phyloP scores from a whole-genome alignment of 768 basidiomycete genomes.

The Postia placenta region DNA sequence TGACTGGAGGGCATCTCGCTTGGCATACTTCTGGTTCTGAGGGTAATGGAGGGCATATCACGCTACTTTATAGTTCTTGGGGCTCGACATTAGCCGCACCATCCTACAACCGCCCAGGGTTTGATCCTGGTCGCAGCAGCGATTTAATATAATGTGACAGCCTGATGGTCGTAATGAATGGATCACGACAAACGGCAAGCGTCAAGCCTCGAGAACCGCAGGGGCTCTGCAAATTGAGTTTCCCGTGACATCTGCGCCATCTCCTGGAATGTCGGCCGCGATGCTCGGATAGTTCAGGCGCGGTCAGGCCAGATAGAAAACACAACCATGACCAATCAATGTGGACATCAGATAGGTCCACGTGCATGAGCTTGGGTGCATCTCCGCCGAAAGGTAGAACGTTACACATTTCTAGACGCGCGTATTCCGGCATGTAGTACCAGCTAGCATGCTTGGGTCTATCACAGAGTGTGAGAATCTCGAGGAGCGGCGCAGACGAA shows the following conservation, averaged over 20 bases:
- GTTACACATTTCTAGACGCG: slow-evolving; percentile 27
- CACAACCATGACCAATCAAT: slow-evolving; percentile 51
- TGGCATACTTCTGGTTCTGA: no score
- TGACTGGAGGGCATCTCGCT: background rate
- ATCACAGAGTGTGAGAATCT: slow-evolving; percentile 46
- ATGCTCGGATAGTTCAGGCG: slow-evolving; percentile 59
- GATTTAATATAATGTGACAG: no score
- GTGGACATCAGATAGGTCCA: slow-evolving; percentile 64
- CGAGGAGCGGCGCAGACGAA: slow-evolving; percentile 47
- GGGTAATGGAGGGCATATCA: no score
- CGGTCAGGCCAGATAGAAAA: slow-evolving; percentile 39
- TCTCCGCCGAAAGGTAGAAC: slow-evolving; percentile 48
- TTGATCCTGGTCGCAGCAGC: no score
- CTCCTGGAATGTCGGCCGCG: slow-evolving; percentile 50
- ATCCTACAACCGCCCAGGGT: no score
- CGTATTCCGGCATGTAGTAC: slow-evolving; percentile 30
- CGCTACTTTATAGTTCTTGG: no score
- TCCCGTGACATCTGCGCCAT: slow-evolving; percentile 45
- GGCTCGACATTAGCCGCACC: no score
- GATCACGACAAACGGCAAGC: no score
- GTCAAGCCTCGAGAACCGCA: no score
- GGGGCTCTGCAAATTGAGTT: slow-evolving; percentile 45
- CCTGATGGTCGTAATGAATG: no score
- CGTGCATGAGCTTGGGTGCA: slow-evolving; percentile 41
- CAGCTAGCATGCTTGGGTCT: slow-evolving; percentile 42